Evolutionary conservation across 2,329 filamentous ascomycete genomes (phyloP).

Genomic region (Teratosphaeria gauchensis): DNA sequence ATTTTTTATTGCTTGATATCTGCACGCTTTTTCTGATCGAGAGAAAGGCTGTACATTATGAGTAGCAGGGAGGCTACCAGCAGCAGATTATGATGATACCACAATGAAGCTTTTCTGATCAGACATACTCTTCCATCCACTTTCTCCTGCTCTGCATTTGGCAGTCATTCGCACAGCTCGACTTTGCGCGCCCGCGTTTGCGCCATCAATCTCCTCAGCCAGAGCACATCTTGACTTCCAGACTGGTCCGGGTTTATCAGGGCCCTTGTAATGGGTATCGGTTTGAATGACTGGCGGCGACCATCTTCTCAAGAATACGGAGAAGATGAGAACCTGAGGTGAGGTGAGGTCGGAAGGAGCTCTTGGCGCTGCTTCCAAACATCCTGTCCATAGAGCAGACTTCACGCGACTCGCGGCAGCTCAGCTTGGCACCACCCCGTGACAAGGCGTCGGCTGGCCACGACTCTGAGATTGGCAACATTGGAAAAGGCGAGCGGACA

Average conservation of each 20-base stretch:
- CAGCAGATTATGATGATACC: conserved; percentile 12
- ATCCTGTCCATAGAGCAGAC: not conserved
- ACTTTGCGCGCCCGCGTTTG: not conserved
- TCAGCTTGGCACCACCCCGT: not conserved
- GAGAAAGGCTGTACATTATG: conserved; percentile 11
- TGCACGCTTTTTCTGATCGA: conserved; percentile 6
- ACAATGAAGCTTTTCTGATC: conserved; percentile 11
- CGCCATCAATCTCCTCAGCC: not conserved
- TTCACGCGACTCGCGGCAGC: not conserved
- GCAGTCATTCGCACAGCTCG: not conserved
- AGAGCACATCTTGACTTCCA: no score
- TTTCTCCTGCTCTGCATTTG: not conserved
- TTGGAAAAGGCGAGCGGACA: no score
- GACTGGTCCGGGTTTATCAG: no score
- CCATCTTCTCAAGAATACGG: not conserved
- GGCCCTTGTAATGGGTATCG: no score
- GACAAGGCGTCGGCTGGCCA: no score
- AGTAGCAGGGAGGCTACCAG: conserved; percentile 3
- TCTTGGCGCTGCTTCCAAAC: not conserved
- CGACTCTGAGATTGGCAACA: no score
- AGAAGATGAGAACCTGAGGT: not conserved
- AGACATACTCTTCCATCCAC: not conserved
- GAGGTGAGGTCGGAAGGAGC: not conserved
- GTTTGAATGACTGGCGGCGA: no score
- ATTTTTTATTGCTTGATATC: conserved; percentile 4